Percentiles rank a stretch among this genome's conserved stretches.
Conservation (phyloP, 305 asterid species). For the Rubia peregrina region DNA sequence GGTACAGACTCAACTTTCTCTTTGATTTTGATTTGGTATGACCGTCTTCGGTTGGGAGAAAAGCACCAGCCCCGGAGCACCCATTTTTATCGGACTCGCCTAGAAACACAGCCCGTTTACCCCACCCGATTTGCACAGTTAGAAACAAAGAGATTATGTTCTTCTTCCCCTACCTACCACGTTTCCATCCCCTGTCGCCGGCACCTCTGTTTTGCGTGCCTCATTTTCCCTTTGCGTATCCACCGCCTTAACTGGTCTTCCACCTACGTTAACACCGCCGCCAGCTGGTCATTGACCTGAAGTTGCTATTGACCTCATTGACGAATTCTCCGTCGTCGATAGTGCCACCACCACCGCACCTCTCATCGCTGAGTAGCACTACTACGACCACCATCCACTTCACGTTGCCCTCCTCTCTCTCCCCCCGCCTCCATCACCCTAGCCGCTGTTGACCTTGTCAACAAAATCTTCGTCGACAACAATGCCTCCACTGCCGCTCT, state of each 20-base stretch:
- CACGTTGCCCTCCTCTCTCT: too few relatives aligned
- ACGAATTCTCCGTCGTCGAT: too few relatives aligned
- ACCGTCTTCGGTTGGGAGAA: constrained; percentile 41
- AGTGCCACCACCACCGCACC: too few relatives aligned
- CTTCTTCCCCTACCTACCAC: background rate
- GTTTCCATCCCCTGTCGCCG: constrained; percentile 11
- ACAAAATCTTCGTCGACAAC: too few relatives aligned
- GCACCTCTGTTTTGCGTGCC: constrained; percentile 6
- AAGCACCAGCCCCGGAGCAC: constrained; percentile 61
- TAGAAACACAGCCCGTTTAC: constrained; percentile 64
- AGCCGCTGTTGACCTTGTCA: too few relatives aligned
- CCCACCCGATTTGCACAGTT: constrained; percentile 35
- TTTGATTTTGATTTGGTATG: constrained; percentile 27
- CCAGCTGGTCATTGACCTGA: constrained; percentile 33
- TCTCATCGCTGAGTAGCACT: too few relatives aligned
- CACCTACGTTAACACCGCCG: constrained; percentile 21
- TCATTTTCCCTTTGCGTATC: constrained; percentile 23
- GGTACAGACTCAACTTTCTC: constrained; percentile 38
- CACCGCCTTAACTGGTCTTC: constrained; percentile 27
- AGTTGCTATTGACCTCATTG: background rate
- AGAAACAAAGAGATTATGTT: background rate
- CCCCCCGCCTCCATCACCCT: too few relatives aligned
- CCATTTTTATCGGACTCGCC: constrained; percentile 49
- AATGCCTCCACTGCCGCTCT: too few relatives aligned
- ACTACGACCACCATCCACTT: too few relatives aligned